Evolutionary conservation across 2,329 filamentous ascomycete genomes (phyloP).

Genomic region (Paecilomyces sp.): DNA sequence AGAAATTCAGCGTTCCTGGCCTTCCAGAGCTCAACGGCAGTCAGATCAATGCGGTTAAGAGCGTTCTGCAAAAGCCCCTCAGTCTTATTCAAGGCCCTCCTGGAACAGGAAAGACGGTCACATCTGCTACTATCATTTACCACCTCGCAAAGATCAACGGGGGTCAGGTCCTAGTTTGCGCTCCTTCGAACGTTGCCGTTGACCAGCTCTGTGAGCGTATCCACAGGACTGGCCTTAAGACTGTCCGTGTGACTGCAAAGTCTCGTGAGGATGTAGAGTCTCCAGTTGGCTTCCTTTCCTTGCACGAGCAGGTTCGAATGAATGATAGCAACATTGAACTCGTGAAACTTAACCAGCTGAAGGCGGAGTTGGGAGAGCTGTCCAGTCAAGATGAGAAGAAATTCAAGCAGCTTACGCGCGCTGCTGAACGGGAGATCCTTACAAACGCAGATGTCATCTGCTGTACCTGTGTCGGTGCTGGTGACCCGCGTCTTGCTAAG

Average conservation of each 20-base stretch:
- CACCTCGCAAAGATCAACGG: constrained; percentile 93
- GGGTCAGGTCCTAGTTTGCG: constrained; percentile 91
- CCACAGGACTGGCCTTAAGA: constrained; percentile 88
- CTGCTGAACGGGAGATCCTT: constrained; percentile 90
- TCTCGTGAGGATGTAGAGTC: constrained; percentile 98
- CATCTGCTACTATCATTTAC: constrained; percentile 97
- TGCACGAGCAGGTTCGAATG: constrained; percentile 96
- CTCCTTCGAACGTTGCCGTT: constrained; percentile 95
- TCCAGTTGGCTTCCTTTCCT: constrained; percentile 88
- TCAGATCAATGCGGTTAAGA: constrained; percentile 94
- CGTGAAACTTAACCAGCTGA: constrained; percentile 85
- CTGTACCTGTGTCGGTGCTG: constrained; percentile 96
- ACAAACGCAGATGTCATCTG: constrained; percentile 96
- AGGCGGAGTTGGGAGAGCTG: constrained; percentile 82
- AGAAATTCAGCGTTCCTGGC: constrained; percentile 92
- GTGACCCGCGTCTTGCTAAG: constrained; percentile 89
- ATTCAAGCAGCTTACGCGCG: constrained; percentile 89
- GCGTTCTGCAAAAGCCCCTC: constrained; percentile 84
- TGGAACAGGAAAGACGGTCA: constrained; percentile 96
- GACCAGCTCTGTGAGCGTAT: constrained; percentile 97
- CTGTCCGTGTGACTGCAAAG: constrained; percentile 96
- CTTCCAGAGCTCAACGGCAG: constrained; percentile 92
- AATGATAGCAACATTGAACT: constrained; percentile 94
- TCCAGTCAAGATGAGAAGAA: constrained; percentile 98
- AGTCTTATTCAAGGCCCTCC: constrained; percentile 96